Conservation (phyloP, 1,284 basidiomycete genomes). For the Marasmius oreades region DNA sequence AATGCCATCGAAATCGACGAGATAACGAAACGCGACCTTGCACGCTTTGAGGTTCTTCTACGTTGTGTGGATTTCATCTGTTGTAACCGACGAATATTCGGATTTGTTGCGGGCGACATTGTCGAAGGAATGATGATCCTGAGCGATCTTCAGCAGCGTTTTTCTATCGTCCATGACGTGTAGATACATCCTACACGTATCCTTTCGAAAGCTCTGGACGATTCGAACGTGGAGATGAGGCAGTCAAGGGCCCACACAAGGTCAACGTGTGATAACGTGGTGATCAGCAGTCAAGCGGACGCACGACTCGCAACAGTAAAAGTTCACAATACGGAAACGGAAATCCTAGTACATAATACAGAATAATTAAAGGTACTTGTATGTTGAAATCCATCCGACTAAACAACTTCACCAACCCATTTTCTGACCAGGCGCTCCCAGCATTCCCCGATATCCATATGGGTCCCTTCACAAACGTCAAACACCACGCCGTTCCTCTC, state of each 20-base stretch:
- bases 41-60: background rate
- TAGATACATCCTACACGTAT: background rate
- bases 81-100: background rate
- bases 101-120: background rate
- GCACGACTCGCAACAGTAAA: no score
- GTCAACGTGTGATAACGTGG: background rate
- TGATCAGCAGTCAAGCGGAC: background rate
- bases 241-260: background rate
- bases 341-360: no score
- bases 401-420: conserved; percentile 37
- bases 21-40: conserved; percentile 10
- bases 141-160: background rate
- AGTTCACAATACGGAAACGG: no score
- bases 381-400: background rate
- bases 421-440: conserved; percentile 52
- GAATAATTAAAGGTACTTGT: no score
- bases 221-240: background rate
- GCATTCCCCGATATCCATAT: conserved; percentile 77
- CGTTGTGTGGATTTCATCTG: background rate
- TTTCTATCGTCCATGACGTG: background rate
- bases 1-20: conserved; percentile 46
- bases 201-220: background rate
- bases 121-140: background rate
- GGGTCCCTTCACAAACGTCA: conserved; percentile 71
- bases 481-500: conserved; percentile 64